Base-by-base conservation (phyloP, 2,329 filamentous ascomycete genomes). In the Exophiala alcalophila region DNA sequence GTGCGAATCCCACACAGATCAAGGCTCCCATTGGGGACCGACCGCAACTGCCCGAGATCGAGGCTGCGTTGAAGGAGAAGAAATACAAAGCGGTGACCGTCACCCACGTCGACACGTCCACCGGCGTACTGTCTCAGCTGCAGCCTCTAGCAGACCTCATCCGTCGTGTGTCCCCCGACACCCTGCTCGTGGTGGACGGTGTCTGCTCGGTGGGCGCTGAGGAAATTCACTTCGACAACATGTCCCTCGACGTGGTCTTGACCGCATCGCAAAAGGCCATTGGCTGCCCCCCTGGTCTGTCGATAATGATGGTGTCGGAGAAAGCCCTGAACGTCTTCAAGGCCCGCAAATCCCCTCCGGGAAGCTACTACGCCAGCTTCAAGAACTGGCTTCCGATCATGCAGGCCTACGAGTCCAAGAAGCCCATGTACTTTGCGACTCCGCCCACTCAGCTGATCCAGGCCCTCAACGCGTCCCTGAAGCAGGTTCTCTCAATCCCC, bases 321-420 rank as follows among this genome's bases (percentile, higher is more conserved):
- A 81, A 86, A 53, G 91, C 92, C 29, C 86, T 98, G 57, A 76
- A 92, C 59, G 72, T 73, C 8, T 85, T 94, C 67, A 80, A 91
- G 67, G 77, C 74, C 58, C 80, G 92, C 63, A 91, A 91, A 73
- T 83, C 81, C 8, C 84, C 84, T 9, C 86, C 90, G 1, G 77
- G 81, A 14, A 86, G 89, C 15, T 98, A 97, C 77, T 98, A 96
- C 67, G 90, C 86, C 41, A 94, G 86, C 9, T 87, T 96, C 75
- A 90, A 89, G 76, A 97, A 97, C 70, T 98, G 92, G 92, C 73
- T 90, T 44, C 91, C 91, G 32, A 92, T 98, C 67, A 97, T 98
- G 91, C 82, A 92, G 71, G 97, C 96, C 71, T 98, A 98, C 68
- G 92, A 98, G 72, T 87, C 88, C 53, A 88, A 90, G 74, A 98